A percentile compares a stretch with the other conserved stretches of the same genome.
These are phyloP conservation scores for Stemphylium lycopersici DNA, from an alignment of 2,329 filamentous ascomycete species.

Conservation along the genomic window DNA sequence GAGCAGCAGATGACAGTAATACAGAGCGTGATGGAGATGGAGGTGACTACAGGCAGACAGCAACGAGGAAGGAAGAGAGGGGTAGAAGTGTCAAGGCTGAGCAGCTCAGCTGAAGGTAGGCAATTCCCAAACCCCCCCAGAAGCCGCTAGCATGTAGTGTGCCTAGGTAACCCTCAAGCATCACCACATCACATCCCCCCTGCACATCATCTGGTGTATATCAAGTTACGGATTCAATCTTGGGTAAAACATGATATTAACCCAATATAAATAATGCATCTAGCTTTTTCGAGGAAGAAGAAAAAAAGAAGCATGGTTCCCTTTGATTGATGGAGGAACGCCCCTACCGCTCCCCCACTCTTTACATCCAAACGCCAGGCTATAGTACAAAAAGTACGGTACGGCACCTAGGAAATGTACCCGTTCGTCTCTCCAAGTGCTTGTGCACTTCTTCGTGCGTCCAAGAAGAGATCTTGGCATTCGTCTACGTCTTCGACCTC, in stretches of 20 bases:
- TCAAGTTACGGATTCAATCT: neutral
- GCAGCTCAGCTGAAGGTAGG: too few relatives aligned
- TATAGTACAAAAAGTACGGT: constrained; percentile 17
- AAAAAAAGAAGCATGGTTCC: neutral
- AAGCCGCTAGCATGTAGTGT: neutral
- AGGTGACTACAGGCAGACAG: too few relatives aligned
- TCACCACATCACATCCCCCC: neutral
- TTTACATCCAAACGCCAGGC: constrained; percentile 19
- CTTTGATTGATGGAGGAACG: constrained; percentile 8
- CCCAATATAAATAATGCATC: constrained; percentile 7
- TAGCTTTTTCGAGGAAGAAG: constrained; percentile 11
- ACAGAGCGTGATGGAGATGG: too few relatives aligned
- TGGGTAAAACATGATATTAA: constrained; percentile 6
- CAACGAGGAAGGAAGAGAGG: too few relatives aligned
- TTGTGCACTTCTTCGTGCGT: constrained; percentile 56
- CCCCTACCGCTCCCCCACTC: neutral
- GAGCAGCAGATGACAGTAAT: too few relatives aligned
- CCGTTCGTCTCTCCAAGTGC: constrained; percentile 35
- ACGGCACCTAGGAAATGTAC: constrained; percentile 39
- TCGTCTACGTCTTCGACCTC: constrained; percentile 63
- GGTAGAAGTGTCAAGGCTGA: too few relatives aligned
- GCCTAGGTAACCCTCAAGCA: neutral
- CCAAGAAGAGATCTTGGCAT: constrained; percentile 55
- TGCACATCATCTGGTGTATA: neutral
- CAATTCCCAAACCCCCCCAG: too few relatives aligned